Percentiles rank a stretch among this genome's conserved stretches.
Conservation (phyloP, 108 stramenopile species). For the Cyclotella choctawhatcheeana region DNA sequence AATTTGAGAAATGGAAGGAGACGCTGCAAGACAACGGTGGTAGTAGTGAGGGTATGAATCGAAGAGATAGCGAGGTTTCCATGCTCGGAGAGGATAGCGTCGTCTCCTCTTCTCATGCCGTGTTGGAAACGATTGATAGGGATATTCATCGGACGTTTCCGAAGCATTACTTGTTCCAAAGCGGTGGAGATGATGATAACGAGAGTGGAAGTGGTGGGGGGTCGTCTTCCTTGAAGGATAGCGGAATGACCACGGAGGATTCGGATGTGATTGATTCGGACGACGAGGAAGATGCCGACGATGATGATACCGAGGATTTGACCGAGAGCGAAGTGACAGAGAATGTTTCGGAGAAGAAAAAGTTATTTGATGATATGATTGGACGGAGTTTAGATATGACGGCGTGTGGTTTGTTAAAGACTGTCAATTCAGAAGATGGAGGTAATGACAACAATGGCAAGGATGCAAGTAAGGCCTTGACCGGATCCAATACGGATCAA, state of each 20-base stretch:
- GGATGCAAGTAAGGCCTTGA: neutral
- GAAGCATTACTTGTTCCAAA: slow-evolving; percentile 85
- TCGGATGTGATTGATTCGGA: slow-evolving; percentile 28
- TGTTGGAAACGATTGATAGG: slow-evolving; percentile 80
- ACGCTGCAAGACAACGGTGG: neutral
- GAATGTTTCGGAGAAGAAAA: slow-evolving; percentile 18
- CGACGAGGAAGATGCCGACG: slow-evolving; percentile 22
- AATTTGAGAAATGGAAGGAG: neutral
- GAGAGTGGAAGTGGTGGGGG: slow-evolving; percentile 37
- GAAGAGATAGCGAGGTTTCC: neutral
- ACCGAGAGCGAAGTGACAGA: neutral
- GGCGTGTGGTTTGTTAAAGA: neutral
- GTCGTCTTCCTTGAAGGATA: neutral
- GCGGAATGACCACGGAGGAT: slow-evolving; percentile 12
- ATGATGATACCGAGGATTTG: neutral
- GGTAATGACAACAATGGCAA: neutral
- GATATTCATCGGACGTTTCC: slow-evolving; percentile 94
- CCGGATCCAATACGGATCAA: neutral
- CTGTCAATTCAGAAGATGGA: neutral
- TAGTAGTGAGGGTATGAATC: neutral
- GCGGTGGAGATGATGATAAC: slow-evolving; percentile 45
- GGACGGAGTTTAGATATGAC: neutral
- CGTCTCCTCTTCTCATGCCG: neutral
- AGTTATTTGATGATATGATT: slow-evolving; percentile 38
- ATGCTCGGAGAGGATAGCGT: neutral